A percentile compares a stretch with the other conserved stretches of the same genome.
These are phyloP conservation scores for Tetrahymena malaccensis DNA, from an alignment of 73 alveolate species.

Conservation along the genomic window DNA sequence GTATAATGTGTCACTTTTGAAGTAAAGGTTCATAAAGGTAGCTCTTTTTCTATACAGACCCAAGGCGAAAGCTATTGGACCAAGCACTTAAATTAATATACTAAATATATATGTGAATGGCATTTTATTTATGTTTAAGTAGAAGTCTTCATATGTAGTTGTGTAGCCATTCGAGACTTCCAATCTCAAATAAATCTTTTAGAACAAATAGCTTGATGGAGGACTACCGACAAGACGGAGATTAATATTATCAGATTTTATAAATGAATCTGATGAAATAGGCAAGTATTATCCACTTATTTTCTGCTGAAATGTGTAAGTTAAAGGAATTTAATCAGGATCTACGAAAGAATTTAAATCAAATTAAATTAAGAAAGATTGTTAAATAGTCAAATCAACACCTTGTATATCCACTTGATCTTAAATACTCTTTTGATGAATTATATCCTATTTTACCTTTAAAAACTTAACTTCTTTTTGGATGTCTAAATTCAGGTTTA, in stretches of 20 bases:
- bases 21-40: neutral
- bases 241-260: neutral
- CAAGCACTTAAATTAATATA: neutral
- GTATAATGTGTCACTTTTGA: neutral
- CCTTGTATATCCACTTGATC: neutral
- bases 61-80: neutral
- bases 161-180: neutral
- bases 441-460: neutral
- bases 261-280: neutral
- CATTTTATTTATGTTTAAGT: too few relatives aligned
- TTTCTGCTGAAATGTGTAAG: neutral
- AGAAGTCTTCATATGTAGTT: neutral
- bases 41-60: neutral
- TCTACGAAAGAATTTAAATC: neutral
- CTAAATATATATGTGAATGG: neutral
- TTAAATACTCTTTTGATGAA: neutral
- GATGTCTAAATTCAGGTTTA: neutral
- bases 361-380: neutral
- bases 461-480: neutral
- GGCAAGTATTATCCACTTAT: neutral
- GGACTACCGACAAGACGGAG: neutral
- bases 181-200: neutral
- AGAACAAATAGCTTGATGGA: neutral
- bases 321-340: neutral
- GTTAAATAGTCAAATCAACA: neutral